Evolutionary conservation across 495 filamentous ascomycete species (phyloP).

Genomic region (Cercophora samala): DNA sequence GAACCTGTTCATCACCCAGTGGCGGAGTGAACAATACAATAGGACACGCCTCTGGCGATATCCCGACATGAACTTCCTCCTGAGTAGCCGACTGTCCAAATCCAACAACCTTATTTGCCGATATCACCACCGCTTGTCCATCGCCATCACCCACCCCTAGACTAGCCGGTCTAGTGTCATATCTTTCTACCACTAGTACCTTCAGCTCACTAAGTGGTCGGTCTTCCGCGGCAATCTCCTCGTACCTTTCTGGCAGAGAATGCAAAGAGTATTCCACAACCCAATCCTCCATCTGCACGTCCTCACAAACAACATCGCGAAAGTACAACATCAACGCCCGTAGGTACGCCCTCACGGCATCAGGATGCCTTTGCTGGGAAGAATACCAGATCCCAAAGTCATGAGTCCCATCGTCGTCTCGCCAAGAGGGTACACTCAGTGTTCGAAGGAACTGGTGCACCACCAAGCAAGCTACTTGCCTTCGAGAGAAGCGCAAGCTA

Average conservation of each 20-base stretch:
- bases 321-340: constrained; percentile 21
- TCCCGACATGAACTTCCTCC: constrained; percentile 28
- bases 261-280: constrained; percentile 10
- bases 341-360: constrained; percentile 22
- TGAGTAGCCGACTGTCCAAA: constrained; percentile 31
- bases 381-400: constrained; percentile 30
- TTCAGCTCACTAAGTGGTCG: constrained; percentile 7
- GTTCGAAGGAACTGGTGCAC: constrained; percentile 27
- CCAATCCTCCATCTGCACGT: constrained; percentile 5
- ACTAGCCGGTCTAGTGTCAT: constrained; percentile 10
- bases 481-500: constrained; percentile 11
- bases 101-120: constrained; percentile 26
- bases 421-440: constrained; percentile 14
- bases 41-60: constrained; percentile 29
- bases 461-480: constrained; percentile 20
- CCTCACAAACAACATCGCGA: constrained; percentile 6
- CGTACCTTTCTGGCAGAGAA: neutral
- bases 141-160: constrained; percentile 20
- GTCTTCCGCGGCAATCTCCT: neutral
- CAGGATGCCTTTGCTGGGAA: constrained; percentile 21
- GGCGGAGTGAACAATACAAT: constrained; percentile 28
- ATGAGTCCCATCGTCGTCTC: constrained; percentile 23
- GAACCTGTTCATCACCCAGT: constrained; percentile 17
- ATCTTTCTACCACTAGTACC: constrained; percentile 8
- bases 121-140: constrained; percentile 21